These are phyloP conservation scores for Tylopilus vinaceipallidus DNA, from an alignment of 768 basidiomycete genomes.

Conservation along the genomic window DNA sequence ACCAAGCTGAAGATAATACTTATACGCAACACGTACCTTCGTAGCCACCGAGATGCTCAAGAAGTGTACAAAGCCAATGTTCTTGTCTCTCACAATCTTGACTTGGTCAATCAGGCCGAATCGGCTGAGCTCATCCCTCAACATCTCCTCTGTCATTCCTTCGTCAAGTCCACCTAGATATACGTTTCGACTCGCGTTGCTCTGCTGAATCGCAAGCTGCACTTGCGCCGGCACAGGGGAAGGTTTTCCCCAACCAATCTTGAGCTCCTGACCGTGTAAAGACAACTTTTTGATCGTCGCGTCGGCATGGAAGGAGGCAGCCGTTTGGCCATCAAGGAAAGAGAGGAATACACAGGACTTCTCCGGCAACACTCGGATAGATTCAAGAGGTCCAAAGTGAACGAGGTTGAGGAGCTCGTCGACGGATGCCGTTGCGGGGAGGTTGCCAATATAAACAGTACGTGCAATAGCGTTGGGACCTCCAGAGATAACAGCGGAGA, in stretches of 20 bases:
- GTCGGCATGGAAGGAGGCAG: conserved; percentile 96
- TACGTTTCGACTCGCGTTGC: conserved; percentile 93
- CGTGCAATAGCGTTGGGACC: conserved; percentile 65
- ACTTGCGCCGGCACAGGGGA: conserved; percentile 85
- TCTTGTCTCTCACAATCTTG: conserved; percentile 99
- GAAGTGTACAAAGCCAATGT: conserved; percentile 99
- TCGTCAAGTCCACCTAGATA: conserved; percentile 95
- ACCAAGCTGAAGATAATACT: background rate
- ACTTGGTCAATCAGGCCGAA: conserved; percentile 99
- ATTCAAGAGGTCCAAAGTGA: conserved; percentile 95
- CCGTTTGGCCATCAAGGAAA: conserved; percentile 90
- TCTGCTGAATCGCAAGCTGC: conserved; percentile 83
- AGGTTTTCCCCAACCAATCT: conserved; percentile 98
- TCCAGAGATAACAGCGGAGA: conserved; percentile 67
- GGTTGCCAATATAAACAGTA: conserved; percentile 96
- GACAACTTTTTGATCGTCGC: conserved; percentile 92
- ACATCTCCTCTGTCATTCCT: conserved; percentile 83
- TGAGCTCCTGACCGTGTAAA: conserved; percentile 93
- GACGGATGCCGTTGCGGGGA: conserved; percentile 92
- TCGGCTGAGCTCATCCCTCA: conserved; percentile 86
- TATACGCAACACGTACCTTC: conserved; percentile 57
- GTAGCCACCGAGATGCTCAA: conserved; percentile 92
- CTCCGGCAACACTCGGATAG: conserved; percentile 91
- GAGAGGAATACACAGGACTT: conserved; percentile 98
- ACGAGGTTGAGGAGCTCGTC: conserved; percentile 98